Conservation (phyloP, 2,329 filamentous ascomycete species). For the Venturia effusa region DNA sequence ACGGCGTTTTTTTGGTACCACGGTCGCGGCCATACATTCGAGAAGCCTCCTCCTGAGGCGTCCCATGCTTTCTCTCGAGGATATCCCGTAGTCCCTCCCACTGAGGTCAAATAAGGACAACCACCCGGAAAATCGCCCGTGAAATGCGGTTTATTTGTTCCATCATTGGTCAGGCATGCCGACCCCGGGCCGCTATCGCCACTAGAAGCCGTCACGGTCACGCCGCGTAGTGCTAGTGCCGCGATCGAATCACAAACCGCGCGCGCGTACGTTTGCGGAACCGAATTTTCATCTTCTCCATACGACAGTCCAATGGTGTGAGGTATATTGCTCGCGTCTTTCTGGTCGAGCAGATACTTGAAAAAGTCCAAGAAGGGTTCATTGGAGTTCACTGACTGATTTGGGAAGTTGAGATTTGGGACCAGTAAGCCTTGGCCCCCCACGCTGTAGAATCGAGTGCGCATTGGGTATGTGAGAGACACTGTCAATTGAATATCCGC, state of each 20-base stretch:
- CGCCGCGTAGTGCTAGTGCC: constrained; percentile 28
- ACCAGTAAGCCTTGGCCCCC: constrained; percentile 22
- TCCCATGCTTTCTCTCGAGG: constrained; percentile 23
- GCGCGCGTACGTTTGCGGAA: constrained; percentile 25
- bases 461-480: constrained; percentile 8
- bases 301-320: constrained; percentile 28
- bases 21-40: constrained; percentile 28
- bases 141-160: constrained; percentile 32
- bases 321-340: constrained; percentile 23
- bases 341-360: constrained; percentile 23
- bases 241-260: constrained; percentile 30
- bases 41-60: constrained; percentile 34
- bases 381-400: constrained; percentile 30
- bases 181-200: constrained; percentile 30
- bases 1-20: constrained; percentile 10
- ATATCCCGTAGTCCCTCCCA: constrained; percentile 21
- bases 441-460: constrained; percentile 10
- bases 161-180: constrained; percentile 36
- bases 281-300: constrained; percentile 29
- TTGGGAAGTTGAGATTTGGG: constrained; percentile 37
- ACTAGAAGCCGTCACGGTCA: constrained; percentile 28
- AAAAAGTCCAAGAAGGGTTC: constrained; percentile 35
- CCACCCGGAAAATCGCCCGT: constrained; percentile 36
- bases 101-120: constrained; percentile 37
- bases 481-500: constrained; percentile 12